Evolutionary conservation across 2,329 filamentous ascomycete genomes (phyloP).

Genomic region (Aspergillus arachidicola): DNA sequence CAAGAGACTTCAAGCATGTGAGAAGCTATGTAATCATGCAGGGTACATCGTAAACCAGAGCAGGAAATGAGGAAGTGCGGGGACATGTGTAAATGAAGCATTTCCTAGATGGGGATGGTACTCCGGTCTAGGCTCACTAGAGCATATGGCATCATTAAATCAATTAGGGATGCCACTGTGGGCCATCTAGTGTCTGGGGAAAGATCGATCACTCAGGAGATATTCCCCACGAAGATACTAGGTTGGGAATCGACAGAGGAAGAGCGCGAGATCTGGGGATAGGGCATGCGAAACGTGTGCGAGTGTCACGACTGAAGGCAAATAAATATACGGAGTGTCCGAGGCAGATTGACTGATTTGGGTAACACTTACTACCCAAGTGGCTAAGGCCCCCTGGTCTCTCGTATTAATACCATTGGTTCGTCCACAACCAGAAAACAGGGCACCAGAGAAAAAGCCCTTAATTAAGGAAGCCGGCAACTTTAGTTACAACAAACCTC

Average conservation of each 20-base stretch:
- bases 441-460: neutral
- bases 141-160: neutral
- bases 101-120: neutral
- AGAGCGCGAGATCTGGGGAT: neutral
- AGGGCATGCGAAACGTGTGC: neutral
- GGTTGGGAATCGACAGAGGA: neutral
- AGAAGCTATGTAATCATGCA: neutral
- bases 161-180: neutral
- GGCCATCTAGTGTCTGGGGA: neutral
- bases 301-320: neutral
- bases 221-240: neutral
- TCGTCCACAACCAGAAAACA: neutral
- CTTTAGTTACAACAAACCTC: neutral
- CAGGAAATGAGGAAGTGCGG: neutral
- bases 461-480: neutral
- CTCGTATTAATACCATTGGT: neutral
- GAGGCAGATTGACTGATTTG: neutral
- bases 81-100: neutral
- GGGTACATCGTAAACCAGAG: neutral
- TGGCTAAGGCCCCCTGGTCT: neutral
- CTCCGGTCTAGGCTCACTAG: neutral
- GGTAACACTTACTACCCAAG: neutral
- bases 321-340: neutral
- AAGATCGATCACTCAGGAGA: neutral
- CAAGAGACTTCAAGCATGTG: neutral